phyloP scores from a whole-genome alignment of 176 grass and related monocot species.

The Oryza longistaminata region DNA sequence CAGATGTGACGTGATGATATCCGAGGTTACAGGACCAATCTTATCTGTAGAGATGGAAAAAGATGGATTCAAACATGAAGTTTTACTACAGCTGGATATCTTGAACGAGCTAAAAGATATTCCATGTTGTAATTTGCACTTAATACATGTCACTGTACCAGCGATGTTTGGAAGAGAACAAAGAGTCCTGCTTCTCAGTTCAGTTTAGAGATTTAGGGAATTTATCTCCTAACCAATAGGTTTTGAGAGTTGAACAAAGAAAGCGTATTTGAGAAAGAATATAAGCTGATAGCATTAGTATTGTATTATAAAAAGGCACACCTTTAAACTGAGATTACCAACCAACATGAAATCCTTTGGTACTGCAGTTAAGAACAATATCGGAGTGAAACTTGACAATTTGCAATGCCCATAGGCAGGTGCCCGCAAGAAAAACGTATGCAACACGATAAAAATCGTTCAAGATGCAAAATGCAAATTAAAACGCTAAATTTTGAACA shows the following conservation, averaged over 20 bases:
- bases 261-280: not conserved
- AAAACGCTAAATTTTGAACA: not conserved
- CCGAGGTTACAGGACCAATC: not conserved
- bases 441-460: not conserved
- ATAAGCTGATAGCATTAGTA: not conserved
- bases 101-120: not conserved
- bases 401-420: not conserved
- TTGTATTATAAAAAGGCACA: no score
- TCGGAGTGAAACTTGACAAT: not conserved
- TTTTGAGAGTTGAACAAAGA: not conserved
- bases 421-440: constrained; percentile 11
- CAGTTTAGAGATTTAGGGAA: not conserved
- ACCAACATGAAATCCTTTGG: constrained; percentile 8
- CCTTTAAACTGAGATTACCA: not conserved
- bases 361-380: not conserved
- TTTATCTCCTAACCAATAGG: not conserved
- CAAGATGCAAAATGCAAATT: not conserved
- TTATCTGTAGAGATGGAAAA: not conserved
- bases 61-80: not conserved
- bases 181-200: not conserved
- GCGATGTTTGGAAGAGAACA: not conserved
- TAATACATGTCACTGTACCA: not conserved
- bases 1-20: not conserved
- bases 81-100: not conserved
- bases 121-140: not conserved